A percentile compares a stretch with the other conserved stretches of the same genome.
These are phyloP conservation scores for Fusarium nelsonii DNA, from an alignment of 2,329 filamentous ascomycete genomes.

Conservation along the genomic window DNA sequence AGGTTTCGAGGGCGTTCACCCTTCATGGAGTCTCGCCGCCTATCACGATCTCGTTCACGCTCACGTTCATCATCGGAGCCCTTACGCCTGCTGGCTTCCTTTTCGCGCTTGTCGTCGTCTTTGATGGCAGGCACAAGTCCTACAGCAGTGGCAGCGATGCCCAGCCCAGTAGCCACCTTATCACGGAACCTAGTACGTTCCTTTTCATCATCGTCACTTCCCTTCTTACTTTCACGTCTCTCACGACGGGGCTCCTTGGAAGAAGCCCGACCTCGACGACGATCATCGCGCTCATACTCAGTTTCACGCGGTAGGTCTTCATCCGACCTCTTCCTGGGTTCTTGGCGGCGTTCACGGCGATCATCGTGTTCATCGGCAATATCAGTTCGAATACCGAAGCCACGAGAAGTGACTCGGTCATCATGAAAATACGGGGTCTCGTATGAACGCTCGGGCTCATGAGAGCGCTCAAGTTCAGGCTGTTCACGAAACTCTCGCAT, in stretches of 20 bases:
- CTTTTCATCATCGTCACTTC: constrained; percentile 54
- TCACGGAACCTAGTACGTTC: constrained; percentile 61
- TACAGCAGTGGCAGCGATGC: constrained; percentile 63
- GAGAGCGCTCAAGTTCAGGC: constrained; percentile 52
- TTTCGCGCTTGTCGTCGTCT: constrained; percentile 56
- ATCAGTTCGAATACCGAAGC: constrained; percentile 65
- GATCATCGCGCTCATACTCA: constrained; percentile 50
- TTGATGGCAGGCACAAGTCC: constrained; percentile 56
- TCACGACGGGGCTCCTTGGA: constrained; percentile 49
- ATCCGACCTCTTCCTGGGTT: constrained; percentile 50
- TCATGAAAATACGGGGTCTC: constrained; percentile 58
- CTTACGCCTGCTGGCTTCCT: constrained; percentile 48
- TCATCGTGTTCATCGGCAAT: constrained; percentile 56
- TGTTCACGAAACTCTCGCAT: constrained; percentile 59
- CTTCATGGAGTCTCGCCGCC: constrained; percentile 7
- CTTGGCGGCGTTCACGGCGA: constrained; percentile 55
- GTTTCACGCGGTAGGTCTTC: constrained; percentile 48
- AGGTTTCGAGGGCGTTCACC: constrained; percentile 7
- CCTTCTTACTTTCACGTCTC: constrained; percentile 49
- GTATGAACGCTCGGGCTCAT: constrained; percentile 45
- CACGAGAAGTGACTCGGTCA: constrained; percentile 60
- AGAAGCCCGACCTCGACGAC: constrained; percentile 45
- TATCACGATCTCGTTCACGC: constrained; percentile 40
- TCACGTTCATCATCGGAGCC: constrained; percentile 52
- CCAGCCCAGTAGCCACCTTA: constrained; percentile 62